Evolutionary conservation across 192 early-diverging fungal species (phyloP).

Genomic region (Umbelopsis sp.): DNA sequence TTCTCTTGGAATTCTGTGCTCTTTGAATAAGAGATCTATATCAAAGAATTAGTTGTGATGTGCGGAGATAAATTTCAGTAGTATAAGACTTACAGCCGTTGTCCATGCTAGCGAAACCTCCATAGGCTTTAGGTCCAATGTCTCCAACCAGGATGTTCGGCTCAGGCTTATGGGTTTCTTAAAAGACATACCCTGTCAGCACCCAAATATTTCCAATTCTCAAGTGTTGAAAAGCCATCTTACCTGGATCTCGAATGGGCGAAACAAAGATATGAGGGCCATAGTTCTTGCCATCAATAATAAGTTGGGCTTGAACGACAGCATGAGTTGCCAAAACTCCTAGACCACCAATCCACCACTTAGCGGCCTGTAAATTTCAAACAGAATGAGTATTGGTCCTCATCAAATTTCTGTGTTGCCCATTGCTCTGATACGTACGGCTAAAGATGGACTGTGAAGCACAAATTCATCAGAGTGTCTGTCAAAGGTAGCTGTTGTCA

Average conservation of each 20-base stretch:
- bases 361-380: constrained; percentile 43
- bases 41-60: neutral
- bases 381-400: neutral
- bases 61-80: neutral
- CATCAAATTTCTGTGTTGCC: neutral
- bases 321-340: constrained; percentile 73
- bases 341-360: constrained; percentile 84
- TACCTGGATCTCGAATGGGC: constrained; percentile 67
- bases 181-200: neutral
- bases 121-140: constrained; percentile 77
- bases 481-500: constrained; percentile 78
- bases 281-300: constrained; percentile 67
- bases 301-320: constrained; percentile 78
- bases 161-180: constrained; percentile 64
- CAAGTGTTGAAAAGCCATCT: neutral
- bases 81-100: constrained; percentile 66
- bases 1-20: constrained; percentile 72
- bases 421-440: constrained; percentile 24
- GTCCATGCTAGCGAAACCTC: constrained; percentile 74
- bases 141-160: constrained; percentile 78
- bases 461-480: constrained; percentile 79
- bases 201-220: neutral
- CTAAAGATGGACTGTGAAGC: constrained; percentile 65
- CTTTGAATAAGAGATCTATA: constrained; percentile 64
- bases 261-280: constrained; percentile 81